Conservation (phyloP, 768 basidiomycete species). For the Termitomyces eurrhizus region DNA sequence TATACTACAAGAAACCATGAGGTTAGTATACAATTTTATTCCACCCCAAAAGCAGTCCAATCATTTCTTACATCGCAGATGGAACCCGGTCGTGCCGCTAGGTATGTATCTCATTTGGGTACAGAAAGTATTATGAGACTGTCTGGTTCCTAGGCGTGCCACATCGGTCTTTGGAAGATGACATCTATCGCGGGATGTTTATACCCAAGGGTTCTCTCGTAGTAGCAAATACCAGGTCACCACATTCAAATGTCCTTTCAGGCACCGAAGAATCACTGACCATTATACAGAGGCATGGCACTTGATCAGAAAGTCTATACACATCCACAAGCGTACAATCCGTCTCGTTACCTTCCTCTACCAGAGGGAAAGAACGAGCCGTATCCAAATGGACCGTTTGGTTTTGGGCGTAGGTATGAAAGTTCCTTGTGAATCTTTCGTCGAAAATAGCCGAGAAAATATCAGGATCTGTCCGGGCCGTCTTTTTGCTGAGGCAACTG, state of each 20-base stretch:
- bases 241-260: background rate
- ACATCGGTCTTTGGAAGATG: background rate
- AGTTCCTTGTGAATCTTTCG: background rate
- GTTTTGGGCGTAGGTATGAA: conserved; percentile 16
- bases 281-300: conserved; percentile 33
- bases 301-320: conserved; percentile 32
- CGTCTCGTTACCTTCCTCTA: conserved; percentile 33
- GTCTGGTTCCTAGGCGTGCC: background rate
- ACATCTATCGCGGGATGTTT: background rate
- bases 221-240: background rate
- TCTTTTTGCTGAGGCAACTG: conserved; percentile 36
- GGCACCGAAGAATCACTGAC: conserved; percentile 13
- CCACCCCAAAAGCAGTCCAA: background rate
- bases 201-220: conserved; percentile 1
- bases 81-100: background rate
- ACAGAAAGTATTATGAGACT: background rate
- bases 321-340: conserved; percentile 36
- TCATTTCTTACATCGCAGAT: background rate
- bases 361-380: conserved; percentile 15
- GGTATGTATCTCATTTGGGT: background rate
- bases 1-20: conserved; percentile 1
- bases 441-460: background rate
- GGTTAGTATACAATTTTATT: conserved; percentile 10
- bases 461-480: conserved; percentile 37
- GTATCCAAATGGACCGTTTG: conserved; percentile 15